phyloP scores from a whole-genome alignment of 2,329 filamentous ascomycete genomes.

The Botrytis fragariae region DNA sequence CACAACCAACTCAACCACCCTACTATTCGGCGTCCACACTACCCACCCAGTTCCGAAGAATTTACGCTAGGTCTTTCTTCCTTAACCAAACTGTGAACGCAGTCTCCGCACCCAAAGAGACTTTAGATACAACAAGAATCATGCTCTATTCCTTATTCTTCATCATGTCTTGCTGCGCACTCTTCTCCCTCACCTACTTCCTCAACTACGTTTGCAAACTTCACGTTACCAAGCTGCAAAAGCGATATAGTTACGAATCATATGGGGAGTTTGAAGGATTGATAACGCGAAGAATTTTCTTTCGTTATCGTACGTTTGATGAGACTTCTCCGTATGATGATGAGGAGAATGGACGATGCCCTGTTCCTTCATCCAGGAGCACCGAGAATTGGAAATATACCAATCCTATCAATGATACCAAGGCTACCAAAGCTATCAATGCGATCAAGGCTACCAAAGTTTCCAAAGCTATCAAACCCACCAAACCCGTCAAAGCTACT shows the following conservation, averaged over 20 bases:
- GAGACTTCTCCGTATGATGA: background rate
- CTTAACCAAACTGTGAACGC: background rate
- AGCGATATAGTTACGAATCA: background rate
- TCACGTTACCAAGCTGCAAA: background rate
- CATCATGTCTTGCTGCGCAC: background rate
- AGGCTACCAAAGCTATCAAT: background rate
- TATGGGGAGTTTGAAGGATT: background rate
- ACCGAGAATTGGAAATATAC: background rate
- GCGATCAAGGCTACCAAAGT: background rate
- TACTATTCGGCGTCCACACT: background rate
- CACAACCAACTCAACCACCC: background rate
- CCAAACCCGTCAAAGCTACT: background rate
- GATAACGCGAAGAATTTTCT: background rate
- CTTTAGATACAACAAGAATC: background rate
- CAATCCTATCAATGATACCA: background rate
- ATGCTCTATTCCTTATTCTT: background rate
- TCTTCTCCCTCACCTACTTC: background rate
- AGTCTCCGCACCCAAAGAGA: background rate
- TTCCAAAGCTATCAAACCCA: rapidly evolving
- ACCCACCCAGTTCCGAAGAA: background rate
- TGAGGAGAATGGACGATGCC: background rate
- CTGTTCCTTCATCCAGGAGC: background rate
- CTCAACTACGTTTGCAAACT: background rate
- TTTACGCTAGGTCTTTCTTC: background rate
- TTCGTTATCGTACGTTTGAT: background rate